Percentiles rank a stretch among this genome's conserved stretches.
phyloP scores from a whole-genome alignment of 805 yeast genomes.

The Yamadazyma takamatsuzukensis region DNA sequence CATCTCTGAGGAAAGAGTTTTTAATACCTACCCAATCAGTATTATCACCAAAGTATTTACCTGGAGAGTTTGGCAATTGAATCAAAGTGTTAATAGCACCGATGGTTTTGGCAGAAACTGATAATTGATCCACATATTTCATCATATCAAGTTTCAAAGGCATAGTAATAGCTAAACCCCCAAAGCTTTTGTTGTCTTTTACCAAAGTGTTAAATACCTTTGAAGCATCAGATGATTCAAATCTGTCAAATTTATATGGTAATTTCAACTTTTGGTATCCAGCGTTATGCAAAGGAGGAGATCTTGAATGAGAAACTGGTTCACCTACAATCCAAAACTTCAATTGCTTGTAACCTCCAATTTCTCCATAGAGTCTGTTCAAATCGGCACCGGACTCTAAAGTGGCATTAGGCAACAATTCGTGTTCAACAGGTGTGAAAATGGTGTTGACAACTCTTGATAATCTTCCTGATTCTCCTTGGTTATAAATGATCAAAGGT shows the following conservation, averaged over 20 bases:
- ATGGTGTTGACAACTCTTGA: slow-evolving; percentile 73
- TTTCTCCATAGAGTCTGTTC: slow-evolving; percentile 48
- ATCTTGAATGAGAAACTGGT: slow-evolving; percentile 83
- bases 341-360: slow-evolving; percentile 62
- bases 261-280: slow-evolving; percentile 72
- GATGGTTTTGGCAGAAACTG: slow-evolving; percentile 74
- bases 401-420: slow-evolving; percentile 54
- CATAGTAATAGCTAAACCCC: slow-evolving; percentile 95
- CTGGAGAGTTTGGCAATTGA: slow-evolving; percentile 32
- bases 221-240: slow-evolving; percentile 63
- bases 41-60: slow-evolving; percentile 70
- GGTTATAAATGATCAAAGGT: slow-evolving; percentile 82
- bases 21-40: slow-evolving; percentile 94
- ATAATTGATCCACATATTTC: slow-evolving; percentile 57
- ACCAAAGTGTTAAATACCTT: slow-evolving; percentile 53
- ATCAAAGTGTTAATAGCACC: slow-evolving; percentile 93
- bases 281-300: slow-evolving; percentile 83
- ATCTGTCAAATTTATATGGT: slow-evolving; percentile 65
- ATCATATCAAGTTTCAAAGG: slow-evolving; percentile 85
- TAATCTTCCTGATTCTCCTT: slow-evolving; percentile 72
- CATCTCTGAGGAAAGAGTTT: slow-evolving; percentile 60
- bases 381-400: slow-evolving; percentile 64
- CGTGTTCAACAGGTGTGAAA: slow-evolving; percentile 83
- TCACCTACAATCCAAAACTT: slow-evolving; percentile 73
- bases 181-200: slow-evolving; percentile 49